Percentiles rank a stretch among this genome's conserved stretches.
Evolutionary conservation across 352 stramenopile genomes (phyloP).

Genomic region (Pythium coloratum): DNA sequence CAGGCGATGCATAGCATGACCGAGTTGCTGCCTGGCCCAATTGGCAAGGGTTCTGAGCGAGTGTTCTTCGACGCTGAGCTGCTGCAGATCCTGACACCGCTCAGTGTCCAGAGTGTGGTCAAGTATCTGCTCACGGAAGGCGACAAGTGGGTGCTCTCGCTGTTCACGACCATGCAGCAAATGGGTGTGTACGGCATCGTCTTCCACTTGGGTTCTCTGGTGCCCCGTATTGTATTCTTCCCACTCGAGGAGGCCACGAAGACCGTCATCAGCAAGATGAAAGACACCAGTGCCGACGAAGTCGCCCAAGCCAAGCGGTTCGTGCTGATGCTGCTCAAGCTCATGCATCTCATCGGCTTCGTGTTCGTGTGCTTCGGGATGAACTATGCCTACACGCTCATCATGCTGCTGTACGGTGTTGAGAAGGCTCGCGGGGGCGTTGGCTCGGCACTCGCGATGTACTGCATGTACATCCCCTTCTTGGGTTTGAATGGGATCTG

Average conservation of each 20-base stretch:
- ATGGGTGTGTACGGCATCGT: slow-evolving; percentile 97
- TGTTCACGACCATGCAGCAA: slow-evolving; percentile 89
- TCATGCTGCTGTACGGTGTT: slow-evolving; percentile 75
- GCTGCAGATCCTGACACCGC: slow-evolving; percentile 54
- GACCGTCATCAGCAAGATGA: slow-evolving; percentile 93
- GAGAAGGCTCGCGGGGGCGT: slow-evolving; percentile 67
- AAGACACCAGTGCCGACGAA: slow-evolving; percentile 30
- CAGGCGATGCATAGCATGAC: slow-evolving; percentile 51
- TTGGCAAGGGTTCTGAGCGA: background rate
- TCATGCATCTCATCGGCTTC: slow-evolving; percentile 82
- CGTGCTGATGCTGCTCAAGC: slow-evolving; percentile 78
- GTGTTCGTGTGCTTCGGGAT: slow-evolving; percentile 85
- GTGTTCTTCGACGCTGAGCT: slow-evolving; percentile 55
- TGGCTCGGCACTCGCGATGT: slow-evolving; percentile 57
- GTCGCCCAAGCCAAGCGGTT: slow-evolving; percentile 41
- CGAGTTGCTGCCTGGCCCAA: slow-evolving; percentile 43
- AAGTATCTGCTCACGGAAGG: slow-evolving; percentile 98
- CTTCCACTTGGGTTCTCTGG: slow-evolving; percentile 94
- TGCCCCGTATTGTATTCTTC: slow-evolving; percentile 94
- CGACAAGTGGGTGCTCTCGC: slow-evolving; percentile 94
- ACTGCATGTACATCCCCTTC: slow-evolving; percentile 95
- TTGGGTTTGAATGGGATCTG: slow-evolving; percentile 95
- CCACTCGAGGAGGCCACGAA: slow-evolving; percentile 96
- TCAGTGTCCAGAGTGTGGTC: slow-evolving; percentile 93
- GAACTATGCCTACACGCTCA: slow-evolving; percentile 79